phyloP scores from a whole-genome alignment of 2,329 filamentous ascomycete genomes.

The Achaetomium macrosporum region DNA sequence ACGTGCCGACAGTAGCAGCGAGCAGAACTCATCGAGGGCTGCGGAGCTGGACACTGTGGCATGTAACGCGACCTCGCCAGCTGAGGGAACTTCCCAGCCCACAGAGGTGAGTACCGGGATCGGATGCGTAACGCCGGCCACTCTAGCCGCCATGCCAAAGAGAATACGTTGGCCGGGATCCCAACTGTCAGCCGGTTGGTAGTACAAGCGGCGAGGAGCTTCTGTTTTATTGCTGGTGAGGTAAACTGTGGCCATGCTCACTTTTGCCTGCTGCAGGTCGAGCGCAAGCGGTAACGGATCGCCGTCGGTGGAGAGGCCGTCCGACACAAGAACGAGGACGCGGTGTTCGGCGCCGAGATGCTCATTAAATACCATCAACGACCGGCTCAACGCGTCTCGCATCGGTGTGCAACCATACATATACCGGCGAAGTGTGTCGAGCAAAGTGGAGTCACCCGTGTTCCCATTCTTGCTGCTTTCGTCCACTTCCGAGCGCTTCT shows the following conservation, averaged over 20 bases:
- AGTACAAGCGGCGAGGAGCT: background rate
- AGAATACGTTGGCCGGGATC: background rate
- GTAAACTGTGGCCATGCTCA: background rate
- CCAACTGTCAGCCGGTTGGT: background rate
- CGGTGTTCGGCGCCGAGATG: background rate
- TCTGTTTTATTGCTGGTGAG: background rate
- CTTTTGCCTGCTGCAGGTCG: background rate
- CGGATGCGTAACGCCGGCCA: background rate
- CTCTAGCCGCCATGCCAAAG: background rate
- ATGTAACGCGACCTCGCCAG: background rate
- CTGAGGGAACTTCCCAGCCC: background rate
- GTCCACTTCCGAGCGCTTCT: background rate
- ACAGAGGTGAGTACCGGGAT: background rate
- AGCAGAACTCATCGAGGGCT: background rate
- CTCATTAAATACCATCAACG: background rate
- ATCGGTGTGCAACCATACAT: background rate
- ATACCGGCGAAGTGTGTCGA: background rate
- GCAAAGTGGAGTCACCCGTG: background rate
- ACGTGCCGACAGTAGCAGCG: background rate
- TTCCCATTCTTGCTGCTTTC: background rate
- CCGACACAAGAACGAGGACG: background rate
- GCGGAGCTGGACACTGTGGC: background rate
- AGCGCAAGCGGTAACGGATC: background rate
- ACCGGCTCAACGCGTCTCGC: background rate
- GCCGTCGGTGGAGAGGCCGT: background rate